Conservation (phyloP, 192 early-diverging fungal species). For the Coemansia sp. region DNA sequence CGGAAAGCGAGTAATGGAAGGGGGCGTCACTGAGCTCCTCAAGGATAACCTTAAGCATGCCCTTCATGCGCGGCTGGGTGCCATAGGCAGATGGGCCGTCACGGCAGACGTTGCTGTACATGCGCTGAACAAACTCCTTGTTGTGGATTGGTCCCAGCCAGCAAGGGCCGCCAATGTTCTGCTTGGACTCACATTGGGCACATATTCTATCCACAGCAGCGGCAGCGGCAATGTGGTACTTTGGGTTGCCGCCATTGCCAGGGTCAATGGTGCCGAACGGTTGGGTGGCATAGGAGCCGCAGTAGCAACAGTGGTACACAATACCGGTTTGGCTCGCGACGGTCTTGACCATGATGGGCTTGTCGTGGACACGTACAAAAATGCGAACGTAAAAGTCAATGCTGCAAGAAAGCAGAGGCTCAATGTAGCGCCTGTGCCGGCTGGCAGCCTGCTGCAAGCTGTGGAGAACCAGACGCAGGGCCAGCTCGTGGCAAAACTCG, state of each 20-base stretch:
- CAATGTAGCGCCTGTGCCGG: slow-evolving; percentile 78
- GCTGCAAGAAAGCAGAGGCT: slow-evolving; percentile 84
- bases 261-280: slow-evolving; percentile 63
- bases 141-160: slow-evolving; percentile 85
- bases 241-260: slow-evolving; percentile 53
- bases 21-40: slow-evolving; percentile 72
- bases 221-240: slow-evolving; percentile 61
- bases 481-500: slow-evolving; percentile 93
- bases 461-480: slow-evolving; percentile 83
- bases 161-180: slow-evolving; percentile 86
- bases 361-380: slow-evolving; percentile 85
- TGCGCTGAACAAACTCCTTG: slow-evolving; percentile 71
- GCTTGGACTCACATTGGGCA: slow-evolving; percentile 66
- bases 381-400: slow-evolving; percentile 98
- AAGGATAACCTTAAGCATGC: slow-evolving; percentile 88
- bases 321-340: slow-evolving; percentile 74
- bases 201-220: slow-evolving; percentile 63
- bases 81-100: slow-evolving; percentile 59
- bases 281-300: slow-evolving; percentile 68
- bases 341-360: slow-evolving; percentile 69
- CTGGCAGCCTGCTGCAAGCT: slow-evolving; percentile 78
- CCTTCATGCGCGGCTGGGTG: slow-evolving; percentile 83
- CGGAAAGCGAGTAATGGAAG: slow-evolving; percentile 74
- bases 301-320: slow-evolving; percentile 84
- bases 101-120: slow-evolving; percentile 69